Base-by-base conservation (phyloP, 164 flowering plant genomes). In the Magnolia officinalis region DNA sequence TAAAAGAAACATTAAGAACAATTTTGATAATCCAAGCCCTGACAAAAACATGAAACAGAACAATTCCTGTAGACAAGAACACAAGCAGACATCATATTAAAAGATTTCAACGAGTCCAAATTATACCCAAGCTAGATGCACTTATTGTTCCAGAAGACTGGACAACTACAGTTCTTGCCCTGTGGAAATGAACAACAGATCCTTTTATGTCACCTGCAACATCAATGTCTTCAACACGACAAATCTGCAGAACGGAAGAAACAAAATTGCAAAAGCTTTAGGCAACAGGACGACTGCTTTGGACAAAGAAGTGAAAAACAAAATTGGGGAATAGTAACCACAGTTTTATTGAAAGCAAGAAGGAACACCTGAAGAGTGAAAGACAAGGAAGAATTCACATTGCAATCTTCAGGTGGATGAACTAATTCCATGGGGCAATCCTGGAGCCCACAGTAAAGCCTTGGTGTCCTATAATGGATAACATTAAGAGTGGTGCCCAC, bases 321-420 rank as follows among this genome's bases (percentile, higher is more conserved):
- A 51, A 16, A 2, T 4, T 2, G 10, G 0, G 76, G 76, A 19
- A 55, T 50, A 72, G 73, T 20, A 63, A 4, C 45, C 45, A 37
- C 45, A 37, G 45, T 37, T 37, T 37, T 37, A 37, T 37, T 37
- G 6, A 37, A 37, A 37, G 45, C 45, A 1, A 37, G 31, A 71
- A 63, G n/a, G 74, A 26, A 72, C 75, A 93, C 98, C 99, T 95
- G 98, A 80, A 95, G 90, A 76, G 99, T 95, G 85, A 95, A 95
- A 63, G 95, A 67, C 77, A 95, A 72, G 59, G 99, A 89, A 67
- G 98, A 88, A 81, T 95, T 95, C 82, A 95, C 92, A 78, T 90
- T 93, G 86, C 99, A 95, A 88, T 95, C 98, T 81, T 95, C 98
- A 78, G 97, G 98, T 3, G 99, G 99, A 80, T 93, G 94, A 85